Conservation (phyloP, 202 grass and related monocot genomes). For the Hordeum pubiflorum region DNA sequence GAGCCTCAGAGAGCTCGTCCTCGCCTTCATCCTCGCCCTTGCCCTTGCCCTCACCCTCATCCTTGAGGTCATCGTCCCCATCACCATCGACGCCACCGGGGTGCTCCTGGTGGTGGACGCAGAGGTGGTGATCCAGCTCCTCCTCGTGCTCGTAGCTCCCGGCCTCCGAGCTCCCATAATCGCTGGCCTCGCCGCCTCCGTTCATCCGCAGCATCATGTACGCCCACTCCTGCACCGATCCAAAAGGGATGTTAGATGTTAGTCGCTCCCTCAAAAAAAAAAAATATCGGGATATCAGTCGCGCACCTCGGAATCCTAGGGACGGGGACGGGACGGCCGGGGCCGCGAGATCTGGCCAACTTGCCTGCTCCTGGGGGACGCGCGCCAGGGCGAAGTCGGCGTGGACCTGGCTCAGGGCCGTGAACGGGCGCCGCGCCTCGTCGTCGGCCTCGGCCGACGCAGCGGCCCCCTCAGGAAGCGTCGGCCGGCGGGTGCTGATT, state of each 20-base stretch:
- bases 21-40: constrained; percentile 24
- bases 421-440: constrained; percentile 60
- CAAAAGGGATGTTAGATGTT: not conserved
- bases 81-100: not conserved
- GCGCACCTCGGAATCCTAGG: constrained; percentile 25
- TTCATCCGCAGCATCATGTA: constrained; percentile 87
- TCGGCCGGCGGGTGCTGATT: not conserved
- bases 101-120: constrained; percentile 38
- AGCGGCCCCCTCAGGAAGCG: constrained; percentile 10
- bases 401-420: constrained; percentile 81
- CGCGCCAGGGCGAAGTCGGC: constrained; percentile 87
- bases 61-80: constrained; percentile 25
- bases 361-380: constrained; percentile 85
- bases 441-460: constrained; percentile 1
- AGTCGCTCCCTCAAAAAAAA: not conserved
- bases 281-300: not conserved
- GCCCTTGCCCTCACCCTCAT: constrained; percentile 24
- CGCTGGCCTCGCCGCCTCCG: constrained; percentile 48
- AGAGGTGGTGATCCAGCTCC: constrained; percentile 42
- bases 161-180: constrained; percentile 76
- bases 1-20: constrained; percentile 29
- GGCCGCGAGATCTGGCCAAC: constrained; percentile 26
- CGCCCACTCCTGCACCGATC: constrained; percentile 78
- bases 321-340: not conserved
- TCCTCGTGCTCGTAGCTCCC: constrained; percentile 67